These are phyloP conservation scores for Ceratocystis alfenasii DNA, from an alignment of 2,329 filamentous ascomycete species.

Conservation along the genomic window DNA sequence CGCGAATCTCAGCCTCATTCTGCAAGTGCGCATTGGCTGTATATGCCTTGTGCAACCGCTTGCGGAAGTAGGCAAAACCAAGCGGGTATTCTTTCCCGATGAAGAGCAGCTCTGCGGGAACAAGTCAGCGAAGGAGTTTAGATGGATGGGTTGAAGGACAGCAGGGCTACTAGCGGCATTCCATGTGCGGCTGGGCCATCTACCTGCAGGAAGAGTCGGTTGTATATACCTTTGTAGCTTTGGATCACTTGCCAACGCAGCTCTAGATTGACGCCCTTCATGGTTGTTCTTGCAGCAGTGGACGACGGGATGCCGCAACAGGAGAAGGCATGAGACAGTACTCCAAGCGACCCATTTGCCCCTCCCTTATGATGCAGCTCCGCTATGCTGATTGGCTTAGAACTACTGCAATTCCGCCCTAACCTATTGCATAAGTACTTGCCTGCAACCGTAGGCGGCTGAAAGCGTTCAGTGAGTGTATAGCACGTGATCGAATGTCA, in stretches of 20 bases:
- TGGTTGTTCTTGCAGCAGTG: neutral
- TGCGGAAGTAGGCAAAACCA: constrained; percentile 69
- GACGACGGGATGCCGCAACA: neutral
- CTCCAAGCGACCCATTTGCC: too few species aligned
- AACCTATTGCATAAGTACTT: too few species aligned
- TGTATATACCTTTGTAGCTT: constrained; percentile 69
- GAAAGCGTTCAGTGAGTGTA: too few species aligned
- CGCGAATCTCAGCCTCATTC: constrained; percentile 62
- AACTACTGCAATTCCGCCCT: too few species aligned
- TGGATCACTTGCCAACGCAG: constrained; percentile 68
- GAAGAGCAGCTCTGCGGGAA: constrained; percentile 59
- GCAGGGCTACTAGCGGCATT: neutral
- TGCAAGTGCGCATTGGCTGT: constrained; percentile 56
- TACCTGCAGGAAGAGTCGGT: neutral
- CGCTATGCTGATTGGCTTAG: too few species aligned
- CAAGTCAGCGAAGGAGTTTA: neutral
- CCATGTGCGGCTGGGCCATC: too few species aligned
- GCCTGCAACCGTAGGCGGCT: too few species aligned
- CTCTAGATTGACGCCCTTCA: constrained; percentile 31
- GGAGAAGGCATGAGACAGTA: neutral
- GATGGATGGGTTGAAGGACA: neutral
- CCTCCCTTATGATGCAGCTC: too few species aligned
- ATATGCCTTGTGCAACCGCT: constrained; percentile 75
- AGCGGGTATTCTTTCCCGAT: constrained; percentile 78
- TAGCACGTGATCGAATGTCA: too few species aligned